Evolutionary conservation across 331 rosid species (phyloP).

Genomic region (Malus hybrid): DNA sequence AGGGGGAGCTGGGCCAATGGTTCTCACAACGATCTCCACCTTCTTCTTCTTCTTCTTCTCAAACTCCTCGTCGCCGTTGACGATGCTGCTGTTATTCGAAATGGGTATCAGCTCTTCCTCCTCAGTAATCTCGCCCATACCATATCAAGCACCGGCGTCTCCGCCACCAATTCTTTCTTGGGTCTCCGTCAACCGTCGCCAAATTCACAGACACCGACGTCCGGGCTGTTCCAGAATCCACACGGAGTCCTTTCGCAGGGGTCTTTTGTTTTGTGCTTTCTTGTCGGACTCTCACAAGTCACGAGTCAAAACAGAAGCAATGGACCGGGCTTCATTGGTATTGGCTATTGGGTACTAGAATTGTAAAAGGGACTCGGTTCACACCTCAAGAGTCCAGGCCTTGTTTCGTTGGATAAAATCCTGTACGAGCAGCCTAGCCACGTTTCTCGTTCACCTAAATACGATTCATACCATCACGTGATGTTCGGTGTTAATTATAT

Average conservation of each 20-base stretch:
- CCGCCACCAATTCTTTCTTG: background rate
- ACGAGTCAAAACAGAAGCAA: background rate
- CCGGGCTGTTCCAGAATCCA: background rate
- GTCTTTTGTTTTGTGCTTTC: background rate
- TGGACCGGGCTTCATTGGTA: background rate
- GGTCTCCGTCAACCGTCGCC: background rate
- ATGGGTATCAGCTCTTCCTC: constrained; percentile 15
- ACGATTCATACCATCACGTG: no score
- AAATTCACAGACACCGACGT: background rate
- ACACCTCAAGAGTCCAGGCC: no score
- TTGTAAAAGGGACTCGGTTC: background rate
- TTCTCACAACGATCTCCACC: constrained; percentile 66
- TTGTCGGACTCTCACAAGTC: background rate
- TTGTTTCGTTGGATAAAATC: no score
- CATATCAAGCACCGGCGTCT: background rate
- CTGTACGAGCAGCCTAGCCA: no score
- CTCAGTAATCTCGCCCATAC: constrained; percentile 49
- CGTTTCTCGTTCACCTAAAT: no score
- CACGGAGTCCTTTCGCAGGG: background rate
- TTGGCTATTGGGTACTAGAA: background rate
- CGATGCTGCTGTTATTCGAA: background rate
- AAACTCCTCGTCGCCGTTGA: constrained; percentile 1
- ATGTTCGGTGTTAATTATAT: no score
- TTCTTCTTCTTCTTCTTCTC: constrained; percentile 3
- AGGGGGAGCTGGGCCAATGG: constrained; percentile 87